These are phyloP conservation scores for Escallonia herrerae DNA, from an alignment of 129 eudicot species.

Conservation along the genomic window DNA sequence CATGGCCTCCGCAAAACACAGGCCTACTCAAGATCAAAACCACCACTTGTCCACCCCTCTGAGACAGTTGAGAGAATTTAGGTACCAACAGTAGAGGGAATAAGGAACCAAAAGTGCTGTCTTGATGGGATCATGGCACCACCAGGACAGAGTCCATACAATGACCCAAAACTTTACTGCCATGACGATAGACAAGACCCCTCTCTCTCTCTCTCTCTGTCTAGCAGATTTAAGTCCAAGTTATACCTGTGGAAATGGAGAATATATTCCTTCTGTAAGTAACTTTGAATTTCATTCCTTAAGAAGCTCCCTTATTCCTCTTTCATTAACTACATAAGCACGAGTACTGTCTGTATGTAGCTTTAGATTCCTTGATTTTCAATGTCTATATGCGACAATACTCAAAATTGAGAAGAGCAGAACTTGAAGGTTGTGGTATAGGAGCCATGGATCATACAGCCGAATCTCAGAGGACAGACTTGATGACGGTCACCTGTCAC, in stretches of 20 bases:
- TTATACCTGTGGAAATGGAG: background rate
- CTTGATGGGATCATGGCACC: background rate
- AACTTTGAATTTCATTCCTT: background rate
- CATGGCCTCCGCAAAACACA: too few relatives aligned
- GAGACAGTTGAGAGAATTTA: background rate
- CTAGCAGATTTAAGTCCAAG: background rate
- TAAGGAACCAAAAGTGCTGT: background rate
- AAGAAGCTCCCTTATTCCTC: background rate
- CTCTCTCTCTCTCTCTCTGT: background rate
- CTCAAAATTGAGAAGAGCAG: too few relatives aligned
- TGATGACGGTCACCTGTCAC: constrained; percentile 86
- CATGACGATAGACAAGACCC: background rate
- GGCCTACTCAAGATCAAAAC: background rate
- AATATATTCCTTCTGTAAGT: too few relatives aligned
- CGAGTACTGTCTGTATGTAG: too few relatives aligned
- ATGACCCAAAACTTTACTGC: background rate
- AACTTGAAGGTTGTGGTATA: too few relatives aligned
- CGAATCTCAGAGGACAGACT: constrained; percentile 80
- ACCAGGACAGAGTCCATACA: background rate
- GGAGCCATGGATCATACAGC: constrained; percentile 77
- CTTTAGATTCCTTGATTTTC: too few relatives aligned
- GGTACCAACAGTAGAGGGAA: background rate
- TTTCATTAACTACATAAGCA: background rate
- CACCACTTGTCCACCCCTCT: background rate
- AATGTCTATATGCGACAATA: too few relatives aligned